These are phyloP conservation scores for Mortierella sp. DNA, from an alignment of 371 early-diverging fungal species.

Conservation along the genomic window DNA sequence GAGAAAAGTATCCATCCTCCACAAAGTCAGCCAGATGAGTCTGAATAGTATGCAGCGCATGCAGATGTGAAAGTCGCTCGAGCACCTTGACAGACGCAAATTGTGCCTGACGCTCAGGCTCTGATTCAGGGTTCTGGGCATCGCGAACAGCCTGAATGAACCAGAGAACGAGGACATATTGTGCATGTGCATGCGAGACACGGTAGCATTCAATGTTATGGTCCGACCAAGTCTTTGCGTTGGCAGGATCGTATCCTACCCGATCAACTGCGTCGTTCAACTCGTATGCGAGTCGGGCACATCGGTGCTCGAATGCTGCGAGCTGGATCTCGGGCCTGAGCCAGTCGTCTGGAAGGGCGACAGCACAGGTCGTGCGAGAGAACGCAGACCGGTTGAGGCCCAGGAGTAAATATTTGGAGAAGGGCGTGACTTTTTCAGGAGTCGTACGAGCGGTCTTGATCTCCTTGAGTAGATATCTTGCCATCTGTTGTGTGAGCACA, in stretches of 20 bases:
- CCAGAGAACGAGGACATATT: conserved; percentile 69
- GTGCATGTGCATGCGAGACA: conserved; percentile 76
- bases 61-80: conserved; percentile 63
- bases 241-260: conserved; percentile 68
- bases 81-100: conserved; percentile 58
- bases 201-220: conserved; percentile 69
- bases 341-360: conserved; percentile 63
- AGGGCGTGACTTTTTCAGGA: conserved; percentile 59
- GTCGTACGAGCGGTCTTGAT: conserved; percentile 62
- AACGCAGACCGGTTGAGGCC: conserved; percentile 57
- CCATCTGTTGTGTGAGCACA: conserved; percentile 81
- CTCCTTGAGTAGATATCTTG: conserved; percentile 75
- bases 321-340: conserved; percentile 68
- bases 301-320: conserved; percentile 74
- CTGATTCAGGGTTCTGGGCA: conserved; percentile 31
- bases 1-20: conserved; percentile 59
- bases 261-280: conserved; percentile 64
- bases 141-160: conserved; percentile 65
- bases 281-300: conserved; percentile 67
- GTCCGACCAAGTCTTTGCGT: conserved; percentile 61
- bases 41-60: conserved; percentile 74
- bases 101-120: conserved; percentile 31
- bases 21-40: conserved; percentile 75
- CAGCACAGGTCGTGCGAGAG: conserved; percentile 57
- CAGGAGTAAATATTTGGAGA: conserved; percentile 60